Evolutionary conservation across 345 rosid genomes (phyloP).

Genomic region (Alliaria petiolata): DNA sequence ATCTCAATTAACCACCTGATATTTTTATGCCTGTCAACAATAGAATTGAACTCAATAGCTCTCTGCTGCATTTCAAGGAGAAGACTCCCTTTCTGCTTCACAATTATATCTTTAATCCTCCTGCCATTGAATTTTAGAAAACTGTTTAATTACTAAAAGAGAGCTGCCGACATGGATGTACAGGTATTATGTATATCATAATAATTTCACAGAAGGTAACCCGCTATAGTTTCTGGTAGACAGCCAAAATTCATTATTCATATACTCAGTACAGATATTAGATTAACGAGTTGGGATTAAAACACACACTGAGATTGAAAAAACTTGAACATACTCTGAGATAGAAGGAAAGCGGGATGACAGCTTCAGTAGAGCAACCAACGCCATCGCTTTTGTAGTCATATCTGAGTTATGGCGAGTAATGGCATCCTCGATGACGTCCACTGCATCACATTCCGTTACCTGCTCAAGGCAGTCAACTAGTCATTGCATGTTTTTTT

Average conservation of each 20-base stretch:
- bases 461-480: constrained; percentile 54
- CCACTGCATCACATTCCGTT: constrained; percentile 88
- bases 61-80: constrained; percentile 99
- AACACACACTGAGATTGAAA: background rate
- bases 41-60: constrained; percentile 84
- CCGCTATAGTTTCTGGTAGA: background rate
- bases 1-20: constrained; percentile 50
- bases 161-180: background rate
- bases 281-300: constrained; percentile 14
- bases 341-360: constrained; percentile 96
- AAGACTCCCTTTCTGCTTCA: constrained; percentile 79
- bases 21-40: constrained; percentile 81
- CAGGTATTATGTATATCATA: background rate
- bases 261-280: constrained; percentile 4
- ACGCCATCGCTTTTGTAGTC: constrained; percentile 87
- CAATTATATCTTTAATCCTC: constrained; percentile 67
- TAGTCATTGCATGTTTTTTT: constrained; percentile 16
- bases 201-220: background rate
- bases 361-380: constrained; percentile 81
- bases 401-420: constrained; percentile 68
- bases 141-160: background rate
- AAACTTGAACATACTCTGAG: constrained; percentile 61
- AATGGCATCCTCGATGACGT: constrained; percentile 67
- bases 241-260: background rate
- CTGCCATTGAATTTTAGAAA: constrained; percentile 39